These are phyloP conservation scores for Colletotrichum falcatum DNA, from an alignment of 2,329 filamentous ascomycete genomes.

Conservation along the genomic window DNA sequence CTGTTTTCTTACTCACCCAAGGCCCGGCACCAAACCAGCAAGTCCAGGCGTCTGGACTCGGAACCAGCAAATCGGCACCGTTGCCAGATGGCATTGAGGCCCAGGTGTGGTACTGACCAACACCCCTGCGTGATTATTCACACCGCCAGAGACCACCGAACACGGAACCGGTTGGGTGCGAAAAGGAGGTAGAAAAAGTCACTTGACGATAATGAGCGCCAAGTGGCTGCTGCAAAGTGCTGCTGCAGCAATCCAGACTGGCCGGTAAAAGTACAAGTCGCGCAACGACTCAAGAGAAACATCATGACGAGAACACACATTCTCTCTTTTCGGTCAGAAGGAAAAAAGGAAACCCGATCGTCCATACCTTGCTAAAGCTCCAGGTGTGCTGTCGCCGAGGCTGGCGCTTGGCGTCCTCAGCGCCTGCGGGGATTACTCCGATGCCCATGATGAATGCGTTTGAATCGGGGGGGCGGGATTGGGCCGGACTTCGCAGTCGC, in stretches of 20 bases:
- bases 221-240: slow-evolving; percentile 6
- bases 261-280: not conserved
- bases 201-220: slow-evolving; percentile 26
- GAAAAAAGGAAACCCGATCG: slow-evolving; percentile 1
- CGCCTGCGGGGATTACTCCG: slow-evolving; percentile 38
- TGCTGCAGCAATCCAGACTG: not conserved
- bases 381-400: slow-evolving; percentile 54
- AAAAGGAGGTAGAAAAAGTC: not conserved
- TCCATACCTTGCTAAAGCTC: slow-evolving; percentile 56
- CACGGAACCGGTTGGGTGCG: not conserved
- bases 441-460: slow-evolving; percentile 33
- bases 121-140: slow-evolving; percentile 36
- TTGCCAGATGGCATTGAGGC: slow-evolving; percentile 36
- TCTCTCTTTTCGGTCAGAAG: not conserved
- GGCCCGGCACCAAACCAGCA: slow-evolving; percentile 24
- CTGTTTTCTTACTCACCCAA: not conserved
- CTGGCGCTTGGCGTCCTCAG: slow-evolving; percentile 29
- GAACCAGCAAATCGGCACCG: slow-evolving; percentile 38
- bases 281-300: not conserved
- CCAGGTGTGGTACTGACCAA: slow-evolving; percentile 16
- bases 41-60: slow-evolving; percentile 34
- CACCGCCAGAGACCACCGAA: slow-evolving; percentile 25
- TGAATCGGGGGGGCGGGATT: not conserved
- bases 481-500: not conserved
- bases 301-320: not conserved